These are phyloP conservation scores for Bacidia rubella DNA, from an alignment of 495 filamentous ascomycete genomes.

Conservation along the genomic window DNA sequence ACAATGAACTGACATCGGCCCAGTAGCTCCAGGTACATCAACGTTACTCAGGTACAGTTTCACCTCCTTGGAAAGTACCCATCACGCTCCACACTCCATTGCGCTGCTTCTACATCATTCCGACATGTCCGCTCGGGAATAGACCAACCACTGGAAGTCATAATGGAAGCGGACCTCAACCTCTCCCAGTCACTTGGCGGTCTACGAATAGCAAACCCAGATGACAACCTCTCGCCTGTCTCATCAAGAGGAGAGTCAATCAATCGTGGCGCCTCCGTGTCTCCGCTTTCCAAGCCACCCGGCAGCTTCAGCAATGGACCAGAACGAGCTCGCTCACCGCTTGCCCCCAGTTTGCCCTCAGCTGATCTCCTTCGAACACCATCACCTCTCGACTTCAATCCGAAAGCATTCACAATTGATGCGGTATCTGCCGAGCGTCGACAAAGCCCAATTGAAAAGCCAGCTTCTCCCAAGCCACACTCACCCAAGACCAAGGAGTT, in stretches of 20 bases:
- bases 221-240: conserved; percentile 57
- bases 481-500: conserved; percentile 9
- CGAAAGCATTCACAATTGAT: conserved; percentile 22
- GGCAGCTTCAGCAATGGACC: neutral
- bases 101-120: no score
- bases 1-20: neutral
- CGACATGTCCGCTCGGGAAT: neutral
- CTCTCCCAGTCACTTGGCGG: conserved; percentile 88
- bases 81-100: no score
- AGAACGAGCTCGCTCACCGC: neutral
- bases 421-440: conserved; percentile 6
- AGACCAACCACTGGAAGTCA: conserved; percentile 10
- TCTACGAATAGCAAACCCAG: conserved; percentile 88
- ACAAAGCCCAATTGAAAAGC: conserved; percentile 7
- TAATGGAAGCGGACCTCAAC: conserved; percentile 86
- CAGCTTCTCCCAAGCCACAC: conserved; percentile 2
- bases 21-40: neutral
- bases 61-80: no score
- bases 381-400: conserved; percentile 26
- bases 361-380: conserved; percentile 15
- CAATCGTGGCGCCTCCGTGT: conserved; percentile 6
- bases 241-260: conserved; percentile 32
- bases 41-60: neutral
- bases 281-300: conserved; percentile 9
- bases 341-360: conserved; percentile 7